A percentile compares a stretch with the other conserved stretches of the same genome.
phyloP scores from a whole-genome alignment of 192 early-diverging fungal species.

The Dissophora globulifera region DNA sequence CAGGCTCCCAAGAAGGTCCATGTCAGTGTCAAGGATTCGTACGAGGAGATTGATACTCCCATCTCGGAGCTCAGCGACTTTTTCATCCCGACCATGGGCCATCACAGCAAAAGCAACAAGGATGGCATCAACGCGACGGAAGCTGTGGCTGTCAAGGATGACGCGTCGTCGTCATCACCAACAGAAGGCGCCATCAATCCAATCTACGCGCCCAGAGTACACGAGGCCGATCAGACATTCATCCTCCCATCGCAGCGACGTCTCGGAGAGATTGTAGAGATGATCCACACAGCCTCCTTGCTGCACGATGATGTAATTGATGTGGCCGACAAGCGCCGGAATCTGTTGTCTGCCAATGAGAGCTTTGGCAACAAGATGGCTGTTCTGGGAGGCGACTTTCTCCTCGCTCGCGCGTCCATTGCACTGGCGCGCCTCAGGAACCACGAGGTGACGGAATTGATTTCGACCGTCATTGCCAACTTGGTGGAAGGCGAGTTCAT shows the following conservation, averaged over 20 bases:
- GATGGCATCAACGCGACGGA: slow-evolving; percentile 3
- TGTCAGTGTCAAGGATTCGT: slow-evolving; percentile 59
- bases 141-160: background rate
- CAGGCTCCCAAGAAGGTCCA: slow-evolving; percentile 66
- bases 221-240: slow-evolving; percentile 41
- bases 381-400: slow-evolving; percentile 92
- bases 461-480: slow-evolving; percentile 92
- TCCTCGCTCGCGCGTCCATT: slow-evolving; percentile 92
- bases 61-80: slow-evolving; percentile 59
- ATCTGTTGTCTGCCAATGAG: slow-evolving; percentile 80
- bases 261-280: slow-evolving; percentile 96
- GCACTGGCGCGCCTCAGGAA: slow-evolving; percentile 90
- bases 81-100: slow-evolving; percentile 33
- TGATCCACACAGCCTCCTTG: slow-evolving; percentile 97
- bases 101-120: background rate
- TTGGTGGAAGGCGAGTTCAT: slow-evolving; percentile 98
- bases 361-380: slow-evolving; percentile 98
- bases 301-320: slow-evolving; percentile 93
- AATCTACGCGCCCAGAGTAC: slow-evolving; percentile 34
- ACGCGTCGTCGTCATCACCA: background rate
- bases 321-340: slow-evolving; percentile 76
- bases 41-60: slow-evolving; percentile 69
- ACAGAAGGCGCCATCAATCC: slow-evolving; percentile 17
- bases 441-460: slow-evolving; percentile 91
- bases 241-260: slow-evolving; percentile 91